phyloP scores from a whole-genome alignment of 805 yeast species.

The Candida nemodendra region DNA sequence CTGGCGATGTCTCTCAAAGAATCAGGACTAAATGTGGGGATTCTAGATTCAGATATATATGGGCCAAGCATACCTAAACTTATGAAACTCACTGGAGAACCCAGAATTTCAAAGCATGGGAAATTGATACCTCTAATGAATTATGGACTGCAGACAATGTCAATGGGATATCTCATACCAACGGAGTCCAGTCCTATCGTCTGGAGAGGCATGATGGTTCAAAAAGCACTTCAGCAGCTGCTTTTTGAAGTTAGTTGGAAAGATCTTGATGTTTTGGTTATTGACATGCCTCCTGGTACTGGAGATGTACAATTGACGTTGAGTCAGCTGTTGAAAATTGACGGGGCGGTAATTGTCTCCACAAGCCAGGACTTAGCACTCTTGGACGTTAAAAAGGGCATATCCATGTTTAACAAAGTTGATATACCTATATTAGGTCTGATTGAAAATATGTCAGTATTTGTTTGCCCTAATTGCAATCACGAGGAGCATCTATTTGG shows the following conservation, averaged over 20 bases:
- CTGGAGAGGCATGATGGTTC: constrained; percentile 86
- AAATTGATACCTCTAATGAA: constrained; percentile 64
- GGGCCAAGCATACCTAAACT: constrained; percentile 83
- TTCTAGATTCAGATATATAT: constrained; percentile 78
- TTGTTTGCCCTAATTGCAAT: constrained; percentile 69
- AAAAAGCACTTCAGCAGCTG: constrained; percentile 84
- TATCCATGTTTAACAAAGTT: constrained; percentile 73
- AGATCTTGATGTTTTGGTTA: constrained; percentile 61
- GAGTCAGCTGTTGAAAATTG: constrained; percentile 72
- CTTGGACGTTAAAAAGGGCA: constrained; percentile 76
- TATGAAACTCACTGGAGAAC: constrained; percentile 68
- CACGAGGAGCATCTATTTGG: constrained; percentile 79
- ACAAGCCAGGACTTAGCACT: constrained; percentile 87
- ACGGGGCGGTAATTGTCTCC: constrained; percentile 79
- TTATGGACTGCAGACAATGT: constrained; percentile 80
- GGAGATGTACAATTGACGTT: constrained; percentile 84
- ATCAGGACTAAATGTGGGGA: constrained; percentile 57
- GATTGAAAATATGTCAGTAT: constrained; percentile 82
- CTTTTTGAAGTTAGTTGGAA: constrained; percentile 79
- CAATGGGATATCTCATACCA: constrained; percentile 80
- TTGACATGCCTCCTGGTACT: constrained; percentile 91
- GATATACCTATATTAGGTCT: constrained; percentile 70
- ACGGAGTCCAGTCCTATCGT: constrained; percentile 67
- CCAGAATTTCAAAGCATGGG: constrained; percentile 51
- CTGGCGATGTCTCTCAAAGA: constrained; percentile 60